Evolutionary conservation across 73 alveolate genomes (phyloP), one percentile per base, ranked within the genome.

Genomic region (Paramecium primaurelia): DNA sequence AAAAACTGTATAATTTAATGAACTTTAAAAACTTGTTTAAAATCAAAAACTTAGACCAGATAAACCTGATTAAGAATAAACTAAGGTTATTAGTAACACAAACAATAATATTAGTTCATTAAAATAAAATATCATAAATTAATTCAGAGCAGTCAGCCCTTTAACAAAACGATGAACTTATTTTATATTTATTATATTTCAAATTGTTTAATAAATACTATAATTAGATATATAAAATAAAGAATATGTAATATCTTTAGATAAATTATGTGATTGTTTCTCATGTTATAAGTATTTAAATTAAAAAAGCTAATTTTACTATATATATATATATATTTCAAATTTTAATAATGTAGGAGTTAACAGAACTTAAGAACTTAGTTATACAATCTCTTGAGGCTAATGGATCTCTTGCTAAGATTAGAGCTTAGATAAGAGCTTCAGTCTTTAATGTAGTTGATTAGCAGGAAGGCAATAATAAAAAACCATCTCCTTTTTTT

Each of bases 341-440:
- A 45, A 45, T 80, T 45, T 45, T 80, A 44, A 32, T 59, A 71
- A 89, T 89, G 94, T 47, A 89, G 40, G 94, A 89, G 84, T 73
- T 89, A 64, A 89, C 86, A 59, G 94, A 89, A 71, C 84, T 89
- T 59, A 89, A 89, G 88, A 89, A 89, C 75, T 59, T 89, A 22
- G 94, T 89, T 40, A 89, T 89, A 38, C 22, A 89, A 51, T 69
- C 94, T n/a, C 77, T 89, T 3, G 94, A 89, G 32, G 94, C 94
- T 25, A 89, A 89, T 73, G 94, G 94, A 64, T 89, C 94, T 16
- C 60, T 89, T 9, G 88, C 92, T 25, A 89, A 89, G 40, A 89
- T 89, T 20, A 89, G 94, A 89, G 94, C 94, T 30, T 89, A 89
- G 77, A 89, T 89, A 16, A 89, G 94, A 89, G 94, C 94, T 26